phyloP scores from a whole-genome alignment of 345 rosid genomes.

The Abelmoschus esculentus region DNA sequence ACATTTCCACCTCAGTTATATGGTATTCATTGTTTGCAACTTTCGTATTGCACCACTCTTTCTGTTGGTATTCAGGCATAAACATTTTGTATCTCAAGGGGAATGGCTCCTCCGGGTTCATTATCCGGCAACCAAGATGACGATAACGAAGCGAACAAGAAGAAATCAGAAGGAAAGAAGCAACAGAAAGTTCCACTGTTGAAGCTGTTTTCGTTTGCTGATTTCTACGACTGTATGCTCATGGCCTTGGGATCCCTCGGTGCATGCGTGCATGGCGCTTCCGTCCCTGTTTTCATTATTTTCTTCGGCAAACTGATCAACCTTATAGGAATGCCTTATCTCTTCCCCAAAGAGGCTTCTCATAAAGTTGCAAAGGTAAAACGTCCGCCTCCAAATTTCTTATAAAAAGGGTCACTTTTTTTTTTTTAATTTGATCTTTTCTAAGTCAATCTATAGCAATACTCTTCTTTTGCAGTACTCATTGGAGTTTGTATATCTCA shows the following conservation, averaged over 20 bases:
- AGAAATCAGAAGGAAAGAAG: slow-evolving; percentile 16
- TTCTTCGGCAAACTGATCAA: slow-evolving; percentile 83
- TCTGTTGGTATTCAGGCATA: background rate
- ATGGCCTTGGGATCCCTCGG: slow-evolving; percentile 89
- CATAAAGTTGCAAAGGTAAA: slow-evolving; percentile 82
- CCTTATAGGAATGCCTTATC: slow-evolving; percentile 68
- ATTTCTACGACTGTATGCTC: slow-evolving; percentile 56
- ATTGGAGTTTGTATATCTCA: slow-evolving; percentile 88
- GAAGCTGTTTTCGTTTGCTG: slow-evolving; percentile 78
- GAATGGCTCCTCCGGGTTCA: slow-evolving; percentile 10
- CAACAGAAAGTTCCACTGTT: slow-evolving; percentile 39
- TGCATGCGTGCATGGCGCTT: slow-evolving; percentile 80
- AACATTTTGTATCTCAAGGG: too few species aligned
- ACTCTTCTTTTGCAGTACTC: slow-evolving; percentile 57
- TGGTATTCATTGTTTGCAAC: background rate
- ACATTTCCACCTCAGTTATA: background rate
- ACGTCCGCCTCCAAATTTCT: background rate
- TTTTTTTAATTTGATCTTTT: background rate
- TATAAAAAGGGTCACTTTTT: background rate
- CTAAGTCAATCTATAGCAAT: background rate
- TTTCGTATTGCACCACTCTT: too few species aligned
- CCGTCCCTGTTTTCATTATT: slow-evolving; percentile 87
- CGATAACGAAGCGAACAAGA: slow-evolving; percentile 16
- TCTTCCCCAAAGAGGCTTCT: slow-evolving; percentile 70
- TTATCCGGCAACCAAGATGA: slow-evolving; percentile 13